Conservation (phyloP, 1,284 basidiomycete species). For the Trichosporon sp. region DNA sequence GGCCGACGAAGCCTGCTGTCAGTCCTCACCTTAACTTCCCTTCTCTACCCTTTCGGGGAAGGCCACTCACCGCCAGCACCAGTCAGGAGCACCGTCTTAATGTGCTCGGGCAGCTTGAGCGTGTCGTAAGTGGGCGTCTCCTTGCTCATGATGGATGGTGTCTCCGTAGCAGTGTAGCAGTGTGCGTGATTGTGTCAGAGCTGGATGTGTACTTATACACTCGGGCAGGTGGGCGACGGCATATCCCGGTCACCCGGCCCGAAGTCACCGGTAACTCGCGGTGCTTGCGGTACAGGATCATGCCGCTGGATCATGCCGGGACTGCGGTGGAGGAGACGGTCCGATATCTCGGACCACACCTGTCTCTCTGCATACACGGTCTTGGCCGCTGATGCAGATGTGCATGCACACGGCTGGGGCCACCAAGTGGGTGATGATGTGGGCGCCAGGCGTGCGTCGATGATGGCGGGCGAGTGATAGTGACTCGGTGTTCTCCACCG, state of each 20-base stretch:
- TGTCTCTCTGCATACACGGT: too few species aligned
- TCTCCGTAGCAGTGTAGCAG: too few species aligned
- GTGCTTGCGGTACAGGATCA: neutral
- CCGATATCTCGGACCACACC: neutral
- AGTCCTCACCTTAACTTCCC: neutral
- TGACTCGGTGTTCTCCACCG: neutral
- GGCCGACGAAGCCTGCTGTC: conserved; percentile 54
- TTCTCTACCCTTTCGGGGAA: too few species aligned
- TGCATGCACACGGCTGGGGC: too few species aligned
- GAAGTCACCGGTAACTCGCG: neutral
- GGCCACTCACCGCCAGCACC: conserved; percentile 61
- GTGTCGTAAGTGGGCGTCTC: conserved; percentile 46
- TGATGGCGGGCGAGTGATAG: too few species aligned
- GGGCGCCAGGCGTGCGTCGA: too few species aligned
- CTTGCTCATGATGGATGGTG: conserved; percentile 28
- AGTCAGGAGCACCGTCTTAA: conserved; percentile 62
- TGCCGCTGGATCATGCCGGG: neutral
- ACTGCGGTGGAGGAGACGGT: neutral
- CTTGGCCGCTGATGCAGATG: too few species aligned
- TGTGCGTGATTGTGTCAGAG: neutral
- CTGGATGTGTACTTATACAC: neutral
- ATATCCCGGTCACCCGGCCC: neutral
- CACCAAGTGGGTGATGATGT: too few species aligned
- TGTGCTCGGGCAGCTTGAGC: conserved; percentile 52
- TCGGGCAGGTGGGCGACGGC: neutral